Conservation (phyloP, 140 eudicot species). For the Cichorium intybus region DNA sequence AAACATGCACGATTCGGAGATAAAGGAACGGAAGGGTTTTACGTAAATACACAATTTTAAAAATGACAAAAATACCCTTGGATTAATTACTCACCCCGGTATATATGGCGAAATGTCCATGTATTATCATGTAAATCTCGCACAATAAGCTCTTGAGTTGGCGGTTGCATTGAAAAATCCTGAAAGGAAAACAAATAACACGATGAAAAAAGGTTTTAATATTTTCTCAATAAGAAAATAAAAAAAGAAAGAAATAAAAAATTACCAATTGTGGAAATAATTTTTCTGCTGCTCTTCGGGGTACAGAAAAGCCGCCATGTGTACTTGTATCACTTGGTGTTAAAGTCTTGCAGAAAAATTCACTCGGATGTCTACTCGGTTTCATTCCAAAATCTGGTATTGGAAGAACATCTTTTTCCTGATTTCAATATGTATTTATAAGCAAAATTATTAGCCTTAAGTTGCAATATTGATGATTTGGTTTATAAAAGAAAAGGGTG, state of each 20-base stretch:
- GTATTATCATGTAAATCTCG: constrained; percentile 95
- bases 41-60: too few relatives aligned
- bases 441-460: background rate
- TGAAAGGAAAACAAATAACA: constrained; percentile 12
- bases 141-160: constrained; percentile 94
- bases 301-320: constrained; percentile 98
- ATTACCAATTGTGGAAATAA: constrained; percentile 90
- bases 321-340: constrained; percentile 98
- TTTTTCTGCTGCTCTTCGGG: constrained; percentile 97
- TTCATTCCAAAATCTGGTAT: constrained; percentile 84
- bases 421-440: constrained; percentile 13
- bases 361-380: constrained; percentile 86
- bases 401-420: constrained; percentile 95
- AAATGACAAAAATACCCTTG: constrained; percentile 1
- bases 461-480: background rate
- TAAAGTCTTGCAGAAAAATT: constrained; percentile 93
- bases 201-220: background rate
- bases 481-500: background rate
- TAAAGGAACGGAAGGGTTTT: too few relatives aligned
- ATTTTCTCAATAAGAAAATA: background rate
- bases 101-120: constrained; percentile 99
- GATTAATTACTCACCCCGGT: constrained; percentile 64
- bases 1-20: background rate
- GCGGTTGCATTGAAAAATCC: constrained; percentile 99
- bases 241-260: background rate